These are phyloP conservation scores for Fusarium papillatum DNA, from an alignment of 2,329 filamentous ascomycete species.

Conservation along the genomic window DNA sequence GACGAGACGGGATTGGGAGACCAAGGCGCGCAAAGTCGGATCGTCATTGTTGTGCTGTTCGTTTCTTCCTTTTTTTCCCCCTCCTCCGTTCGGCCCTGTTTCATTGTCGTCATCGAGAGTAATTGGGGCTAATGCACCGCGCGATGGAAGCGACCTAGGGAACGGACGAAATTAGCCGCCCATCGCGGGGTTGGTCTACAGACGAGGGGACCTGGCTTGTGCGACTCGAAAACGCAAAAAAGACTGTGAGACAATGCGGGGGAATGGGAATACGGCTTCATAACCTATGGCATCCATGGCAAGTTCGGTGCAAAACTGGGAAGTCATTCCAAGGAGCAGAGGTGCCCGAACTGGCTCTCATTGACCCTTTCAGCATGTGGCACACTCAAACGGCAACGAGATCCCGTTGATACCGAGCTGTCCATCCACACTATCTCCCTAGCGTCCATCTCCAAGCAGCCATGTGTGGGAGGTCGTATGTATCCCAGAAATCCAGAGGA, in stretches of 20 bases:
- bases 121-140: conserved; percentile 10
- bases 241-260: conserved; percentile 4
- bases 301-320: background rate
- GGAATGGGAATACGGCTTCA: conserved; percentile 4
- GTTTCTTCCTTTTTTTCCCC: background rate
- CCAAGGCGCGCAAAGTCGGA: conserved; percentile 23
- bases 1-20: conserved; percentile 4
- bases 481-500: conserved; percentile 1
- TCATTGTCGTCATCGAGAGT: conserved; percentile 11
- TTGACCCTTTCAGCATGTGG: background rate
- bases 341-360: background rate
- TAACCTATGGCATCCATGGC: background rate
- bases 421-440: conserved; percentile 22
- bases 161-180: background rate
- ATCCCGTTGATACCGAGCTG: conserved; percentile 23
- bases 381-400: conserved; percentile 2
- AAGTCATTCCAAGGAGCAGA: background rate
- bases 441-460: conserved; percentile 33
- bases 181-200: conserved; percentile 5
- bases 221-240: background rate
- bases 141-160: background rate
- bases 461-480: conserved; percentile 11
- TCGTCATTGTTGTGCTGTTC: conserved; percentile 22
- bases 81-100: background rate
- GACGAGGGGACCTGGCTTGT: conserved; percentile 10